These are phyloP conservation scores for Pseudogymnoascus pannorum DNA, from an alignment of 2,329 filamentous ascomycete genomes.

Conservation along the genomic window DNA sequence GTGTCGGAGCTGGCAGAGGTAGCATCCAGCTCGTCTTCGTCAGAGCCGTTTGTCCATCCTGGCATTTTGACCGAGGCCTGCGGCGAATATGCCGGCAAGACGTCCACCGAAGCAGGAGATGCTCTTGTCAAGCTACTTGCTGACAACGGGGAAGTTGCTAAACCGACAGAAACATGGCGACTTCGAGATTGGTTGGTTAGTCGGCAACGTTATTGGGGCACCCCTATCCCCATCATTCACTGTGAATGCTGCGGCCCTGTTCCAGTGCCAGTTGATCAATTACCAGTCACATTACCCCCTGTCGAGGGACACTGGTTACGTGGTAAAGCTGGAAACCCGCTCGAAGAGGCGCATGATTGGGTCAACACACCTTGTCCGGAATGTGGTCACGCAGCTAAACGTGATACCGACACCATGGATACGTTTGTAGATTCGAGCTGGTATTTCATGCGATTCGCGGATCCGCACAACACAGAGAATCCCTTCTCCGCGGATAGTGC, in stretches of 20 bases:
- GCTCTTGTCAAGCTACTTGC: constrained; percentile 52
- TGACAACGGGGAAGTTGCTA: constrained; percentile 47
- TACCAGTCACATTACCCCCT: constrained; percentile 69
- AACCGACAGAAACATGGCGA: constrained; percentile 65
- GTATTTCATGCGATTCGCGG: constrained; percentile 80
- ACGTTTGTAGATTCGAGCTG: constrained; percentile 94
- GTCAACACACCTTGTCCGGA: constrained; percentile 68
- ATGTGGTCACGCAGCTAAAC: constrained; percentile 61
- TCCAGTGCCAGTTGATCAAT: constrained; percentile 65
- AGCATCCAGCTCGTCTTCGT: constrained; percentile 37
- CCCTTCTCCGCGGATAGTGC: constrained; percentile 57
- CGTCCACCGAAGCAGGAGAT: constrained; percentile 54
- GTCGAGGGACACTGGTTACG: constrained; percentile 61
- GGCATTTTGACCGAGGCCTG: constrained; percentile 62
- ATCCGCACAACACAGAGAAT: constrained; percentile 54
- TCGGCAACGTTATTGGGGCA: constrained; percentile 87
- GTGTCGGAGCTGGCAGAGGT: constrained; percentile 35
- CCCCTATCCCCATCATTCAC: constrained; percentile 83
- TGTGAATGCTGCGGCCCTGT: constrained; percentile 70
- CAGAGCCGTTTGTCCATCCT: constrained; percentile 54
- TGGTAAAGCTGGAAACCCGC: constrained; percentile 66
- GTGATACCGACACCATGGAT: constrained; percentile 93
- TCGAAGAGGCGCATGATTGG: constrained; percentile 66
- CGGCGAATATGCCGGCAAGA: constrained; percentile 55
- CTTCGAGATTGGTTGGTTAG: constrained; percentile 86